Evolutionary conservation across 148 eudicot genomes (phyloP).

Genomic region (Chenopodium album): DNA sequence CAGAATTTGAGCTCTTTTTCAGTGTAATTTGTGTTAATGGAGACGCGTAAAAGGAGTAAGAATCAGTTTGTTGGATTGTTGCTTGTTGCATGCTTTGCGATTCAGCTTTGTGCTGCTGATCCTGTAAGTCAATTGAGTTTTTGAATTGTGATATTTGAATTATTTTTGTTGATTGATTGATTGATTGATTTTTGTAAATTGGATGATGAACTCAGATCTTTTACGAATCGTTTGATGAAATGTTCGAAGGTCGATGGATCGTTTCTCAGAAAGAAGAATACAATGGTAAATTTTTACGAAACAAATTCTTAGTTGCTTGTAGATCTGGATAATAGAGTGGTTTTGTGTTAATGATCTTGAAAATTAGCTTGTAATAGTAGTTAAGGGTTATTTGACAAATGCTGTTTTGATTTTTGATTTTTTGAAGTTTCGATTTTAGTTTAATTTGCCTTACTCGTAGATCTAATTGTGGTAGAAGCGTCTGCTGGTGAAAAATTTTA

Average conservation of each 20-base stretch:
- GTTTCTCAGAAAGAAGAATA: conserved; percentile 80
- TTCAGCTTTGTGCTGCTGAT: conserved; percentile 54
- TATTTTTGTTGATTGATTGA: not conserved
- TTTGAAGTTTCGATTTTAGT: not conserved
- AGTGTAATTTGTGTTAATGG: conserved; percentile 39
- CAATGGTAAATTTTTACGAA: conserved; percentile 39
- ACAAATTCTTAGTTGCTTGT: not conserved
- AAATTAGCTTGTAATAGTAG: not conserved
- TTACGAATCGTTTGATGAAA: conserved; percentile 72
- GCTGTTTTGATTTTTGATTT: not conserved
- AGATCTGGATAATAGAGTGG: not conserved
- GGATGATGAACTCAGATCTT: conserved; percentile 44
- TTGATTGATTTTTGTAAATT: not conserved
- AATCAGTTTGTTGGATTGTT: conserved; percentile 32
- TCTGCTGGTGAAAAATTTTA: not conserved
- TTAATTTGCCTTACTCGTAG: not conserved
- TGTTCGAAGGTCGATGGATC: conserved; percentile 83
- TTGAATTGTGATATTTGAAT: not conserved
- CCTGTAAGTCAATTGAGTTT: conserved; percentile 39
- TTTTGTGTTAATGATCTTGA: not conserved
- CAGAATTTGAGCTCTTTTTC: not conserved
- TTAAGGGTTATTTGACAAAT: not conserved
- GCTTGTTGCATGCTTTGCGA: conserved; percentile 40
- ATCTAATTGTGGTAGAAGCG: not conserved
- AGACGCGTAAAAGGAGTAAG: conserved; percentile 30